phyloP scores from a whole-genome alignment of 768 basidiomycete species.

The Coprinopsis marcescibilis region DNA sequence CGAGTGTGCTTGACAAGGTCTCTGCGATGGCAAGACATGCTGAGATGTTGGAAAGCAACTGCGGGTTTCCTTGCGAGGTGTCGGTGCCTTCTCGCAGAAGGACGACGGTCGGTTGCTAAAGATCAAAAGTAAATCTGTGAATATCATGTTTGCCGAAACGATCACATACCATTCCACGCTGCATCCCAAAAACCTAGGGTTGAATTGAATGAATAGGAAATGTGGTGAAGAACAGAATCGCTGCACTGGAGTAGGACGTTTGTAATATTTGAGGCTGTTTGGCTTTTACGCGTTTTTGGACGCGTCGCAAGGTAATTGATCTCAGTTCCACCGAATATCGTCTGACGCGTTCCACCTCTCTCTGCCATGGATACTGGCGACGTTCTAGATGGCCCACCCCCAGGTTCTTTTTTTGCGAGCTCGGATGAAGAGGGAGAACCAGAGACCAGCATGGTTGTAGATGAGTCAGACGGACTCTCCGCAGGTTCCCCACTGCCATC shows the following conservation, averaged over 20 bases:
- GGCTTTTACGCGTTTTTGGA: constrained; percentile 30
- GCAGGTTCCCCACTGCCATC: constrained; percentile 9
- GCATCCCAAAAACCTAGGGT: constrained; percentile 53
- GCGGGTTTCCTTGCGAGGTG: constrained; percentile 88
- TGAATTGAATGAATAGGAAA: constrained; percentile 17
- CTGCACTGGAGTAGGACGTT: constrained; percentile 9
- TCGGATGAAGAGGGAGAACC: constrained; percentile 43
- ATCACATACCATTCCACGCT: constrained; percentile 81
- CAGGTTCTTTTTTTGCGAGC: constrained; percentile 52
- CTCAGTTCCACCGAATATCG: constrained; percentile 6
- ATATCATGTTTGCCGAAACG: constrained; percentile 7
- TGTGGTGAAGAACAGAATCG: constrained; percentile 12
- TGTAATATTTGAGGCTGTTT: constrained; percentile 36
- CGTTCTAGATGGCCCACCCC: constrained; percentile 25
- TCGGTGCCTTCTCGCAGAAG: constrained; percentile 96
- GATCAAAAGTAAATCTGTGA: constrained; percentile 12
- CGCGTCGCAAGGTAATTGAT: constrained; percentile 9
- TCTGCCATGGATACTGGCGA: constrained; percentile 21
- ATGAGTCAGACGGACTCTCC: constrained; percentile 9
- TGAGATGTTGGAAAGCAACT: constrained; percentile 91
- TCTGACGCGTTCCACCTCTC: constrained; percentile 18
- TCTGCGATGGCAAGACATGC: constrained; percentile 92
- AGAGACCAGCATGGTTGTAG: constrained; percentile 1
- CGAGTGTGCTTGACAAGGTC: constrained; percentile 91
- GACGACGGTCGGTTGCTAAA: constrained; percentile 94